Evolutionary conservation across 2,329 filamentous ascomycete genomes (phyloP).

Genomic region (Colletotrichum sp.): DNA sequence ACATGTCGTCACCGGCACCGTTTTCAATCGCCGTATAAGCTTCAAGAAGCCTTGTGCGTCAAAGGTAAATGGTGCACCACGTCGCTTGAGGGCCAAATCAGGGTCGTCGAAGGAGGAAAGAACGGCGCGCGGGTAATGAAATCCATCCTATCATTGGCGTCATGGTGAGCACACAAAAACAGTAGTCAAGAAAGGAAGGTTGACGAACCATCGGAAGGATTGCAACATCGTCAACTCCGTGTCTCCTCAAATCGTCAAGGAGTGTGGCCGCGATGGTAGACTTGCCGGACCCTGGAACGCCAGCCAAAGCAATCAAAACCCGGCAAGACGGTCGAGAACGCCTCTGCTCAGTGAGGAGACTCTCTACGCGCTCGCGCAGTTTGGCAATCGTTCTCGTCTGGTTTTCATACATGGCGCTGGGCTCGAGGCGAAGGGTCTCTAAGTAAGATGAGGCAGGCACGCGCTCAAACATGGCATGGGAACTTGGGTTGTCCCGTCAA

Average conservation of each 20-base stretch:
- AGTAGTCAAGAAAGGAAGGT: background rate
- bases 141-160: conserved; percentile 29
- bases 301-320: conserved; percentile 32
- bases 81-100: conserved; percentile 24
- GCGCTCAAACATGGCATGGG: background rate
- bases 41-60: conserved; percentile 27
- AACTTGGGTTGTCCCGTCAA: background rate
- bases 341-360: background rate
- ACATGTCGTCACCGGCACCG: conserved; percentile 25
- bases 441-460: background rate
- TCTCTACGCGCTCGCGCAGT: conserved; percentile 10
- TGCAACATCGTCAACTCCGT: conserved; percentile 20
- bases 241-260: conserved; percentile 13
- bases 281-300: conserved; percentile 34
- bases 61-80: conserved; percentile 35
- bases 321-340: conserved; percentile 8
- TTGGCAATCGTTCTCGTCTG: background rate
- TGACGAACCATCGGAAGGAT: conserved; percentile 30
- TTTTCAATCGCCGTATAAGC: conserved; percentile 21
- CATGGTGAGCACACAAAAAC: background rate
- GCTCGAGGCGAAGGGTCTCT: background rate
- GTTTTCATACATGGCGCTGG: background rate
- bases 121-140: conserved; percentile 28
- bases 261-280: conserved; percentile 27
- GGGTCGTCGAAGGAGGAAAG: conserved; percentile 26